Conservation (phyloP, 495 filamentous ascomycete genomes). For the Immersiella caudata region DNA sequence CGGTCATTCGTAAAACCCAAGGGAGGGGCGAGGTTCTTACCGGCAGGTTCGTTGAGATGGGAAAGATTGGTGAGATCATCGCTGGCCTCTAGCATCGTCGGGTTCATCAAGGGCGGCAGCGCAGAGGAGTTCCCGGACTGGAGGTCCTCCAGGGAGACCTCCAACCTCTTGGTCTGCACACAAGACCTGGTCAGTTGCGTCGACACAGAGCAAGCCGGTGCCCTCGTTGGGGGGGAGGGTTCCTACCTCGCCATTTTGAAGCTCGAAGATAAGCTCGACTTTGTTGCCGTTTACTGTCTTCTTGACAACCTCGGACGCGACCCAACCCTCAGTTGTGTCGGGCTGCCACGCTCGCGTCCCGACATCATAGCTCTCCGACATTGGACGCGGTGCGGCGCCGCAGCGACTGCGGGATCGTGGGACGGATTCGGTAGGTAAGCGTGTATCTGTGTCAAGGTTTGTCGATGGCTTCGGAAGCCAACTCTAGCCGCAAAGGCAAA, state of each 20-base stretch:
- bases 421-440: constrained; percentile 12
- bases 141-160: constrained; percentile 78
- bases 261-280: constrained; percentile 78
- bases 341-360: constrained; percentile 98
- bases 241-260: constrained; percentile 91
- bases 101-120: constrained; percentile 96
- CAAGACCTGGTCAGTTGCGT: constrained; percentile 31
- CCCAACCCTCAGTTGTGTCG: constrained; percentile 92
- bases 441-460: constrained; percentile 11
- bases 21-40: constrained; percentile 54
- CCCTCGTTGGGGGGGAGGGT: constrained; percentile 20
- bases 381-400: constrained; percentile 43
- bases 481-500: constrained; percentile 26
- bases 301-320: constrained; percentile 91
- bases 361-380: constrained; percentile 97
- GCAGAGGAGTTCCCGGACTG: constrained; percentile 68
- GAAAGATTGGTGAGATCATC: constrained; percentile 98
- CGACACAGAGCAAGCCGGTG: background rate
- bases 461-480: constrained; percentile 35
- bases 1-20: background rate
- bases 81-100: constrained; percentile 95
- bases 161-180: constrained; percentile 71
- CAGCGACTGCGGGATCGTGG: constrained; percentile 18
- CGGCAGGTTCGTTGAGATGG: constrained; percentile 97
- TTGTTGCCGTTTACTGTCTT: constrained; percentile 84